Evolutionary conservation across 2,329 filamentous ascomycete genomes (phyloP), one percentile per base, ranked within the genome.

Genomic region (Exophiala lecanii-corni): DNA sequence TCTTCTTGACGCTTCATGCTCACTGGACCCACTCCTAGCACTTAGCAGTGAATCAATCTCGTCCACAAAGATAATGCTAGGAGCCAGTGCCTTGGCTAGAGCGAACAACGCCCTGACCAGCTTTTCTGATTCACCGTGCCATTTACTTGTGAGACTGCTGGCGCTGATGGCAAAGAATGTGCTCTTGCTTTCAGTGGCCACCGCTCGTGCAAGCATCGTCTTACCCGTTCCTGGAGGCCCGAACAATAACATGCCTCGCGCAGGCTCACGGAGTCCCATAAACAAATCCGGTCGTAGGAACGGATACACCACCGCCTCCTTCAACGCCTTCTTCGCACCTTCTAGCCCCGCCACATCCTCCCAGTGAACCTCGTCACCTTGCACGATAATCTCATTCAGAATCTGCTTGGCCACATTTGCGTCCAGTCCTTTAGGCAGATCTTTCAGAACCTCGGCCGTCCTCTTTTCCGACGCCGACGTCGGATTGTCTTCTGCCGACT

Each of bases 141-240:
- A 98, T 66, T 98, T 98, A 59, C 86, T 94, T 1, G 91, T 97
- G 53, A 98, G 69, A 56, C 86, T 94, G 60, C 88, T 94, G 12
- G 92, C 89, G 4, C 89, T 95, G 43, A 98, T 95, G 10, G 89
- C 94, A 67, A 98, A 97, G 66, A 97, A 98, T 0, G 94, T 94
- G 9, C 88, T 94, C 57, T 82, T 84, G 2, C 87, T 94, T 64
- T 98, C 92, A 0, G 92, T 97, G 1, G 92, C 92, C 1, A 97
- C 91, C 6, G 88, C 89, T 51, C 92, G 79, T 7, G 92, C 92
- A 26, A 98, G 72, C 92, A 98, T 98, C 0, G 92, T 98, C 66
- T 98, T 98, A 39, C 92, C 92, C 0, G 92, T 98, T n/a, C 92
- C 92, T 0, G 92, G 92, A 1, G 92, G 92, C 0, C 92, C 92